Conservation (phyloP, 1,284 basidiomycete genomes). For the Golubevia pallescens region DNA sequence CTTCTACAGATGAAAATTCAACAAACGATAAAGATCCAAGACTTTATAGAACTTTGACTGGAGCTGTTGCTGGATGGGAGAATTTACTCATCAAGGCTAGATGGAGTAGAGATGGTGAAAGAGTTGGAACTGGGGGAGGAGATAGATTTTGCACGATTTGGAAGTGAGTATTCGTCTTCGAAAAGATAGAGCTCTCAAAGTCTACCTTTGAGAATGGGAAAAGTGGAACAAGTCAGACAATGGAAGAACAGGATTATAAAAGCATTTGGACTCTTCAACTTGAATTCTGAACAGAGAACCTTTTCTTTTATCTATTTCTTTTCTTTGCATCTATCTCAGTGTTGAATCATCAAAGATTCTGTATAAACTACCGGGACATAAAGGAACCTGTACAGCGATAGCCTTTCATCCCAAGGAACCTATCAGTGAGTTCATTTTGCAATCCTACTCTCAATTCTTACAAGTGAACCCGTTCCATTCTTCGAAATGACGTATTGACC, state of each 20-base stretch:
- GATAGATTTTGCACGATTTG: conserved; percentile 59
- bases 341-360: conserved; percentile 39
- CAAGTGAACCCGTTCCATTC: too few species aligned
- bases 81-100: conserved; percentile 41
- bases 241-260: too few species aligned
- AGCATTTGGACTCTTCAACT: not conserved
- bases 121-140: conserved; percentile 46
- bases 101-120: conserved; percentile 50
- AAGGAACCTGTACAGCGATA: conserved; percentile 57
- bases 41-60: conserved; percentile 48
- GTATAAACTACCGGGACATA: conserved; percentile 62
- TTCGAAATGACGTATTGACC: too few species aligned
- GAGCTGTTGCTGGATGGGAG: conserved; percentile 55
- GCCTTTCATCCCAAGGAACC: conserved; percentile 60
- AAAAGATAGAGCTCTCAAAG: too few species aligned
- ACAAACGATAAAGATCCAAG: conserved; percentile 24
- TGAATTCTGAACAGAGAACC: not conserved
- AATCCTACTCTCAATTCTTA: too few species aligned
- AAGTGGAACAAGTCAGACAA: too few species aligned
- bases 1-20: conserved; percentile 12
- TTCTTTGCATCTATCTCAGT: conserved; percentile 5
- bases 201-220: too few species aligned
- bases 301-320: not conserved
- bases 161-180: conserved; percentile 37
- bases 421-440: too few species aligned